Evolutionary conservation across 2,329 filamentous ascomycete genomes (phyloP), one percentile per base, ranked within the genome.

Genomic region (Pseudogymnoascus sp.): DNA sequence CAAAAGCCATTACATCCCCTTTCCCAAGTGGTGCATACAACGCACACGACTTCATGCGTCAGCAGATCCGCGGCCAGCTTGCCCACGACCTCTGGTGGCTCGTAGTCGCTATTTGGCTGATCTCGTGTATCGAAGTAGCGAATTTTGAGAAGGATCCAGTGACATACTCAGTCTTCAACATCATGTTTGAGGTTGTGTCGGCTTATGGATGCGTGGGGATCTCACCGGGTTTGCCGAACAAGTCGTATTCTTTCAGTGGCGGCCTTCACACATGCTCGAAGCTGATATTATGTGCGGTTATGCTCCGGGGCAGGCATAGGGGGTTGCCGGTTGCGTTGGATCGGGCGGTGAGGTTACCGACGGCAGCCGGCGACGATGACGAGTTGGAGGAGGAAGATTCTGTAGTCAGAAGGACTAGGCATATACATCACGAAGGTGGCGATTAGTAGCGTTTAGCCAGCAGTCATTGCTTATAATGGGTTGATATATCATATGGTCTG

Each of bases 81-180:
- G 96, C 92, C 62, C 99, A 97, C 77, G 95, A 99, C 76, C 76
- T 99, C 75, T 99, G 95, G 95, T 99, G 91, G 71, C 89, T 99
- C 64, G 96, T 96, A 72, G 75, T 97, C 23, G 95, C 93, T 0
- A 85, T 96, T 69, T 99, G 99, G 77, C 84, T 97, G 72, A 89
- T 99, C 70, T 83, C 89, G 65, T 96, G 99, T 69, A 87, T 90
- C 28, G 96, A 99, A 77, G 93, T 92, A 2, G 64, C 71, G 7
- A 82, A 71, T 2, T 75, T 76, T 36, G 78, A 83, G 38, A 8
- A 11, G 14, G 36, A 60, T 4, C 38, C 59, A 3, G 59, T 60
- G 34, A 38, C 59, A 2, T 56, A 56, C 16, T 56, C 49, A 0
- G 78, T 90, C 73, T 93, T 90, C 72, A 78, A 82, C 7, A 79